Conservation (phyloP, 768 basidiomycete species). For the Boletus reticulatus region DNA sequence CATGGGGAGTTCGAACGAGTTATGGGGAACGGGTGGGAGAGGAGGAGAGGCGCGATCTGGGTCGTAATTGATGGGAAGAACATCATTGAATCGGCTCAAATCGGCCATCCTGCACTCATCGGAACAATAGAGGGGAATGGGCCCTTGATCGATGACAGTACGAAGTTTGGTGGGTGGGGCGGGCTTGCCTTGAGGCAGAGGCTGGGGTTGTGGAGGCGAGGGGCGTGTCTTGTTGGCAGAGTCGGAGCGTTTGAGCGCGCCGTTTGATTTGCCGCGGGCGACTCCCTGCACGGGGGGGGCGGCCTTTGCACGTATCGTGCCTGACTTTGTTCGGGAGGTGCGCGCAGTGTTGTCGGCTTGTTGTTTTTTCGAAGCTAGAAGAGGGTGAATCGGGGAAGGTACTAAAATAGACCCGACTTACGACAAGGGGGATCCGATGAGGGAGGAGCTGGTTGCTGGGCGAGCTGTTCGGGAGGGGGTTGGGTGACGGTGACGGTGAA, state of each 20-base stretch:
- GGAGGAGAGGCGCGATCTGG: slow-evolving; percentile 43
- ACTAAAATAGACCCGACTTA: slow-evolving; percentile 23
- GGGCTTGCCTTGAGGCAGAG: slow-evolving; percentile 22
- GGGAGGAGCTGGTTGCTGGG: slow-evolving; percentile 30
- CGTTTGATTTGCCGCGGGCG: slow-evolving; percentile 58
- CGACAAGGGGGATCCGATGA: slow-evolving; percentile 40
- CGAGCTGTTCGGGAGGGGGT: slow-evolving; percentile 13
- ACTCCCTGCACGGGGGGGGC: slow-evolving; percentile 56
- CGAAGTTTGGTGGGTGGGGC: slow-evolving; percentile 47
- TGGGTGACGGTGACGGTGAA: slow-evolving; percentile 46
- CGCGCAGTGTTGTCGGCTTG: slow-evolving; percentile 23
- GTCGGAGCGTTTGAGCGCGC: slow-evolving; percentile 46
- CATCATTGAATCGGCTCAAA: slow-evolving; percentile 40
- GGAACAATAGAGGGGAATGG: slow-evolving; percentile 83
- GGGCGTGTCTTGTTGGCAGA: slow-evolving; percentile 16
- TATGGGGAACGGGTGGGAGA: slow-evolving; percentile 41
- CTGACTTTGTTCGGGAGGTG: slow-evolving; percentile 35
- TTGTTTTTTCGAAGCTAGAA: slow-evolving; percentile 28
- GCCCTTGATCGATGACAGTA: slow-evolving; percentile 75
- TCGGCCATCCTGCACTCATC: slow-evolving; percentile 70
- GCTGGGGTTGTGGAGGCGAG: slow-evolving; percentile 20
- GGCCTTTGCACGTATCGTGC: slow-evolving; percentile 35
- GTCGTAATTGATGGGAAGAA: slow-evolving; percentile 46
- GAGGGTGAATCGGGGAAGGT: slow-evolving; percentile 4
- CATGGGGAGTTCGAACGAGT: slow-evolving; percentile 29